Evolutionary conservation across 83 land plant genomes (phyloP), one percentile per base, ranked within the genome.

Genomic region (Picea engelmannii): DNA sequence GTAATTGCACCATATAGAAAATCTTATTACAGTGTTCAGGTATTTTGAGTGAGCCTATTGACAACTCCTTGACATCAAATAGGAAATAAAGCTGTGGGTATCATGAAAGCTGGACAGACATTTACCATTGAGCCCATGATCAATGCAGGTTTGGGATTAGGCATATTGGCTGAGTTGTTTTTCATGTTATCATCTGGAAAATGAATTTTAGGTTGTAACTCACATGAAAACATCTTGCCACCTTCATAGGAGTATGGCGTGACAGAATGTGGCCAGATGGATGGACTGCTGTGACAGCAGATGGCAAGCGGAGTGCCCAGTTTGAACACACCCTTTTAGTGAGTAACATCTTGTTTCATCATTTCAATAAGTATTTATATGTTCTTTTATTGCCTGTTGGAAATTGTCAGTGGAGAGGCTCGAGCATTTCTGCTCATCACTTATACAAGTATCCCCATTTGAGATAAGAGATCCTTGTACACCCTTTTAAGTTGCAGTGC

Each of bases 261-360:
- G 99, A 97, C 80, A 87, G 93, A 21, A 88, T 95, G 92, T 97
- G 99, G 99, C 99, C 99, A 62, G 99, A 97, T 92, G 99, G 99
- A 61, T 97, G 99, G 99, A 97, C 98, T 67, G 92, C 91, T 83
- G 98, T 92, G 5, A 97, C 99, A 82, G 92, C 96, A 59, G 99
- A 97, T 89, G 99, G 99, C 44, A 95, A 94, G 83, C 88, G 98
- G 42, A 95, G 98, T 90, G 99, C 98, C 55, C 99, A 97, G 80
- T 97, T 97, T 86, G 99, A 97, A 82, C 99, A 97, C 82, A 97
- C 99, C 13, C 95, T 97, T 68, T 78, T 97, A 93, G 99, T 97
- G 82, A 80, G 86, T 85, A 27, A 16, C 60, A 27, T 78, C 71
- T 79, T 24, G 25, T 81, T 64, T 69, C 42, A 35, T 77, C 47